Percentiles rank a stretch among this genome's conserved stretches.
Evolutionary conservation across 2,329 filamentous ascomycete genomes (phyloP).

Genomic region (Aphanocladium album): DNA sequence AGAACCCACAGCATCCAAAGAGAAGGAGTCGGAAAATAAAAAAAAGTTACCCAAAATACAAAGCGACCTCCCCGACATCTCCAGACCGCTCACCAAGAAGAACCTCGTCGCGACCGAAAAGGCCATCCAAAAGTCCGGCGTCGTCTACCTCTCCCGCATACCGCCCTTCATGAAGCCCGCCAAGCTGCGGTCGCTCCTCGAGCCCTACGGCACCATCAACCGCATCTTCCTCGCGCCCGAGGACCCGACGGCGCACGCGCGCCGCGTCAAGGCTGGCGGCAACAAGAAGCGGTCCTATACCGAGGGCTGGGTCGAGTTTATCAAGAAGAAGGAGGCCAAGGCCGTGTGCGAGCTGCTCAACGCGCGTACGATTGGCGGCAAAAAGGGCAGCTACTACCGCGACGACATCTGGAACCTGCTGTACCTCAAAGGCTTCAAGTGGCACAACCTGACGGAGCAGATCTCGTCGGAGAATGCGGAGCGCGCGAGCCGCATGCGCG

Average conservation of each 20-base stretch:
- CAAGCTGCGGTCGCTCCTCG: slow-evolving; percentile 69
- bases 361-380: slow-evolving; percentile 71
- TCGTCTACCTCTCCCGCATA: slow-evolving; percentile 77
- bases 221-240: slow-evolving; percentile 77
- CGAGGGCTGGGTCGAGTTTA: slow-evolving; percentile 84
- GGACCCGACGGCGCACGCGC: slow-evolving; percentile 59
- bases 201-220: slow-evolving; percentile 69
- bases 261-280: slow-evolving; percentile 66
- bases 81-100: slow-evolving; percentile 57
- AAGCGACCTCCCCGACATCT: slow-evolving; percentile 41
- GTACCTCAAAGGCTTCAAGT: slow-evolving; percentile 81
- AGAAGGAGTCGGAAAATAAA: slow-evolving; percentile 21
- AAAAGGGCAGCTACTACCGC: slow-evolving; percentile 77
- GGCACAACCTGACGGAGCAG: slow-evolving; percentile 69
- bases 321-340: slow-evolving; percentile 71
- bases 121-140: slow-evolving; percentile 67
- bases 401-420: slow-evolving; percentile 84
- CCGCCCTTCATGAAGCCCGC: slow-evolving; percentile 85
- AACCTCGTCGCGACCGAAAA: slow-evolving; percentile 61
- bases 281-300: slow-evolving; percentile 80
- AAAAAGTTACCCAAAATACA: slow-evolving; percentile 23
- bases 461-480: slow-evolving; percentile 79
- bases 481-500: slow-evolving; percentile 66
- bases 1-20: background rate
- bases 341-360: slow-evolving; percentile 72